Base-by-base conservation (phyloP, 2,329 filamentous ascomycete genomes). In the Blastomyces gilchristii region DNA sequence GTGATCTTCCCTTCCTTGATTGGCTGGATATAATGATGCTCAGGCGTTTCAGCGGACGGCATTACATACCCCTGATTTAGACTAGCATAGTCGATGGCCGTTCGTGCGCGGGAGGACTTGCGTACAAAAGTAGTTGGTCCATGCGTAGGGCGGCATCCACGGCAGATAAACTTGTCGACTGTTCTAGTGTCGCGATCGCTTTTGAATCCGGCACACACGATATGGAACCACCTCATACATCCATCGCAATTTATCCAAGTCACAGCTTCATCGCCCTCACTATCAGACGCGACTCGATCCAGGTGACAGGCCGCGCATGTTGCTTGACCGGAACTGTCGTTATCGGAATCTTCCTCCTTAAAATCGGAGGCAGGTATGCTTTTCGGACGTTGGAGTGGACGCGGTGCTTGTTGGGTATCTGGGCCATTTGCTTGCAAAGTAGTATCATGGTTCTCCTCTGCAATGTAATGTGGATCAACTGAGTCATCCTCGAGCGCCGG, bases 151-250 rank as follows among this genome's bases (percentile, higher is more conserved):
- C 84, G 83, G 71, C 86, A 88, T 61, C 75, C 73, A 60, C 76
- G 75, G 72, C 86, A 88, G 69, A 86, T 85, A 70, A 83, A 88
- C 71, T 87, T 88, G 75, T 88, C 86, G 54, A 88, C 83, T 61
- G 83, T 83, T 63, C 84, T 81, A 43, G 87, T 82, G 70, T 87
- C 85, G 34, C 82, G 79, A 67, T 85, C 83, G 68, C 80, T 86
- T 70, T 83, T 84, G 73, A 88, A 86, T 2, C 84, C 85, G 59
- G 85, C 85, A 71, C 86, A 88, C 61, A 84, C 81, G 64, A 85
- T 85, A 73, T 88, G 86, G 69, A 85, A 87, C 86, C 86, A 88
- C 63, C 79, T 79, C 69, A 87, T 85, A 74, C 86, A 88, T 34
- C 84, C 85, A 71, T 88, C 85, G 70, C 86, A 88, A 52, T 82